These are phyloP conservation scores for Carex littledalei DNA, from an alignment of 176 grass and related monocot genomes.

Conservation along the genomic window DNA sequence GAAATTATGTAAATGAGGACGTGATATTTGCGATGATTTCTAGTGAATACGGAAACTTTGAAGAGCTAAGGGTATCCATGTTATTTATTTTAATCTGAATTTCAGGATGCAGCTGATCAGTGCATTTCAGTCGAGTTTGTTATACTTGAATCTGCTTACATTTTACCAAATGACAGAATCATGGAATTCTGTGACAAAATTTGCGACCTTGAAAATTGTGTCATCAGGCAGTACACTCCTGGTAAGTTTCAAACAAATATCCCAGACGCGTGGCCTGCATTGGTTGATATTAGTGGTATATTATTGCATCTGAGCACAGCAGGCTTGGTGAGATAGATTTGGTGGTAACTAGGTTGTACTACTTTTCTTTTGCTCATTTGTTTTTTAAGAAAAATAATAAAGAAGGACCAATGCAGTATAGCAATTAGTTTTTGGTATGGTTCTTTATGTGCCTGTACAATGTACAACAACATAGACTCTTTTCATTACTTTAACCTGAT, in stretches of 20 bases:
- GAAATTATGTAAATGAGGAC: background rate
- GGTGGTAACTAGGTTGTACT: background rate
- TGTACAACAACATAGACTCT: background rate
- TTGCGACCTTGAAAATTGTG: conserved; percentile 84
- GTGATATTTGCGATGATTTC: background rate
- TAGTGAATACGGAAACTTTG: background rate
- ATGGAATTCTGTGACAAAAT: conserved; percentile 44
- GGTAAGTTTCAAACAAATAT: conserved; percentile 32
- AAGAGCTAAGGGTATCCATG: background rate
- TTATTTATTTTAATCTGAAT: background rate
- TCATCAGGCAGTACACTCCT: conserved; percentile 55
- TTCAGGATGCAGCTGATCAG: conserved; percentile 81
- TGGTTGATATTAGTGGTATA: background rate
- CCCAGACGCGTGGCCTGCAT: background rate
- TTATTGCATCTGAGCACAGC: background rate
- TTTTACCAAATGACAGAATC: conserved; percentile 27
- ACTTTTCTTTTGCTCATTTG: background rate
- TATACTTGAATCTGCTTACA: conserved; percentile 48
- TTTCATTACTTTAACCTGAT: background rate
- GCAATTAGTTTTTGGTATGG: background rate
- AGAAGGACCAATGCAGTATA: background rate
- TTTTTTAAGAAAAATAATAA: background rate
- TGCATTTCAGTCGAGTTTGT: conserved; percentile 78
- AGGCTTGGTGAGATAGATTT: background rate
- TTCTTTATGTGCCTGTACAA: background rate